phyloP scores from a whole-genome alignment of 1,284 basidiomycete genomes.

The Cystobasidium sp. region DNA sequence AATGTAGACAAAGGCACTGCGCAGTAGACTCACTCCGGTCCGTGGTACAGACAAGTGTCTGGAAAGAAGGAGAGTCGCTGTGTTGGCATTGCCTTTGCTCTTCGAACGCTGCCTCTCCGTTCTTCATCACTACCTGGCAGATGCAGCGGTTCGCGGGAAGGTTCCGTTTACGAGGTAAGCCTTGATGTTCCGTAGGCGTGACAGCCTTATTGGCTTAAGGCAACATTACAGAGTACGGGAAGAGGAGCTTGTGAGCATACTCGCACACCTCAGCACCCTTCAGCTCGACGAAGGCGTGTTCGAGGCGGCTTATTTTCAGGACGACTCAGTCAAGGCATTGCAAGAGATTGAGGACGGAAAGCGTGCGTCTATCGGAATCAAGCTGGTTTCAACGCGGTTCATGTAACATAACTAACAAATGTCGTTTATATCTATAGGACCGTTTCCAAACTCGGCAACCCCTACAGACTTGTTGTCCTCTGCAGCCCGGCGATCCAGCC shows the following conservation, averaged over 20 bases:
- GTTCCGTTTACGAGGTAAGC: conserved; percentile 79
- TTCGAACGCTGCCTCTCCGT: conserved; percentile 72
- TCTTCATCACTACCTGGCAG: conserved; percentile 75
- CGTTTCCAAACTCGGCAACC: conserved; percentile 61
- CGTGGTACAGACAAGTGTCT: no score
- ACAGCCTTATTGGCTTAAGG: no score
- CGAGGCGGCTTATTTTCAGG: conserved; percentile 71
- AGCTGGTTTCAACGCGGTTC: neutral
- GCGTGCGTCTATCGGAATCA: no score
- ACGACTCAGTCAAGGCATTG: conserved; percentile 52
- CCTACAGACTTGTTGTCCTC: conserved; percentile 66
- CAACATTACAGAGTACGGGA: conserved; percentile 75
- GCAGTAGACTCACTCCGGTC: no score
- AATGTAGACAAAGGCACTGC: no score
- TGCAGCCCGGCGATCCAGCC: conserved; percentile 69
- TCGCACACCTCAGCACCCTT: conserved; percentile 73
- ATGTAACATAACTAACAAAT: no score
- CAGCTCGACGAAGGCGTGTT: conserved; percentile 73
- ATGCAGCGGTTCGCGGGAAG: conserved; percentile 76
- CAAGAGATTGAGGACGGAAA: neutral
- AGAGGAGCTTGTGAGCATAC: conserved; percentile 83
- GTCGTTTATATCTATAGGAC: no score
- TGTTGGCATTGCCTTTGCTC: conserved; percentile 69
- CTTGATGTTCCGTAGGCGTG: no score
- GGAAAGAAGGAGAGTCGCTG: conserved; percentile 1